Evolutionary conservation across 192 early-diverging fungal genomes (phyloP).

Genomic region (Podila horticola): DNA sequence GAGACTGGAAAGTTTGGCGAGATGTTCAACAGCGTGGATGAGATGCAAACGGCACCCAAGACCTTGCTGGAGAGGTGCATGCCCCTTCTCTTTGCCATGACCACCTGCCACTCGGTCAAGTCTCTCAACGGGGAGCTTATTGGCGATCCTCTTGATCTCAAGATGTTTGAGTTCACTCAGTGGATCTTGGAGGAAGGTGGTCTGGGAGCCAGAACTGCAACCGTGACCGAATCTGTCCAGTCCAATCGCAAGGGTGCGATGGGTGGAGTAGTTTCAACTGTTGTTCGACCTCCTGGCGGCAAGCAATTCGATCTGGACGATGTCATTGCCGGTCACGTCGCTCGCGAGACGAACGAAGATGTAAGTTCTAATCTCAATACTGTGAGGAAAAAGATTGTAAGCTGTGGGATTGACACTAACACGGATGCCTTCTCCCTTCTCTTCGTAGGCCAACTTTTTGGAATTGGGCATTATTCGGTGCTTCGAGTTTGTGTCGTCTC

Average conservation of each 20-base stretch:
- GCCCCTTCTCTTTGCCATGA: constrained; percentile 71
- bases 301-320: constrained; percentile 68
- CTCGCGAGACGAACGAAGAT: constrained; percentile 14
- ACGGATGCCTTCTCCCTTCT: too few relatives aligned
- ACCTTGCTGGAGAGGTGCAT: constrained; percentile 23
- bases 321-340: constrained; percentile 39
- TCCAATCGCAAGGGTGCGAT: not conserved
- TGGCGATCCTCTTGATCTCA: constrained; percentile 96
- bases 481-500: constrained; percentile 92
- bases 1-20: constrained; percentile 55
- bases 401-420: not conserved
- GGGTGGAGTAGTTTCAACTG: constrained; percentile 73
- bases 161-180: constrained; percentile 97
- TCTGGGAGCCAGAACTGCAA: constrained; percentile 20
- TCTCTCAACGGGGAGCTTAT: constrained; percentile 88
- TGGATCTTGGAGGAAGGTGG: constrained; percentile 95
- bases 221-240: constrained; percentile 12
- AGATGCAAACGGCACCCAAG: constrained; percentile 46
- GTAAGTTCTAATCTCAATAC: not conserved
- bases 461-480: constrained; percentile 86
- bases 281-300: constrained; percentile 87
- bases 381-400: too few relatives aligned
- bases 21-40: constrained; percentile 56
- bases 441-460: constrained; percentile 31
- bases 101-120: constrained; percentile 89